These are phyloP conservation scores for Eutrema yunnanense DNA, from an alignment of 345 rosid species.

Conservation along the genomic window DNA sequence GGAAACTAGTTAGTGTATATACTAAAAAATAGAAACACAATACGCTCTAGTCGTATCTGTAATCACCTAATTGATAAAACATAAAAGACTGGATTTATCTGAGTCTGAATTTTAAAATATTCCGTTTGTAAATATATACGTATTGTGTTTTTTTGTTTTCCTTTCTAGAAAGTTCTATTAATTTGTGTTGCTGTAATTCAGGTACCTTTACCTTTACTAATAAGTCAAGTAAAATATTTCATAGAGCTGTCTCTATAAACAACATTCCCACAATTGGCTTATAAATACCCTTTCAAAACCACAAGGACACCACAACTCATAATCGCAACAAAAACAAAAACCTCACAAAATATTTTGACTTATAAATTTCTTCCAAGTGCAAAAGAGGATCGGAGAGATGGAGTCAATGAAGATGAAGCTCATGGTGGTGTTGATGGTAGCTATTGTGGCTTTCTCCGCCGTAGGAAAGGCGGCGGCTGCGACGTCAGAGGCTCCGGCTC, in stretches of 20 bases:
- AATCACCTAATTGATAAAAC: background rate
- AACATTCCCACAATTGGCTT: background rate
- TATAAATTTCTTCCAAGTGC: background rate
- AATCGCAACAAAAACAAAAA: background rate
- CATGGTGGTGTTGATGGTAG: conserved; percentile 24
- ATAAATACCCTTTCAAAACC: conserved; percentile 21
- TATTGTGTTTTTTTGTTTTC: background rate
- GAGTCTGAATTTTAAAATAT: background rate
- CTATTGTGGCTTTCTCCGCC: conserved; percentile 30
- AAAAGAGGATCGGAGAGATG: conserved; percentile 9
- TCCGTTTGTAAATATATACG: background rate
- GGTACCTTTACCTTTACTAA: conserved; percentile 23
- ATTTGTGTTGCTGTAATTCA: conserved; percentile 1
- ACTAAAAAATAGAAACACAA: background rate
- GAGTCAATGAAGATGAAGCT: conserved; percentile 32
- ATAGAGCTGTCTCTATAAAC: conserved; percentile 2
- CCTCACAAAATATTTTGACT: background rate
- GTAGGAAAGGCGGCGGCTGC: conserved; percentile 25
- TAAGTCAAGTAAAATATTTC: conserved; percentile 6
- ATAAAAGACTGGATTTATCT: background rate
- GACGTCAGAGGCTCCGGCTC: conserved; percentile 30
- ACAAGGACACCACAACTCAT: conserved; percentile 16
- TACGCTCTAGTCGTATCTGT: background rate
- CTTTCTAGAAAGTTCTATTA: background rate
- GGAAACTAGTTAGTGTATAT: background rate